These are phyloP conservation scores for Holtermannia corniformis DNA, from an alignment of 768 basidiomycete genomes.

Conservation along the genomic window DNA sequence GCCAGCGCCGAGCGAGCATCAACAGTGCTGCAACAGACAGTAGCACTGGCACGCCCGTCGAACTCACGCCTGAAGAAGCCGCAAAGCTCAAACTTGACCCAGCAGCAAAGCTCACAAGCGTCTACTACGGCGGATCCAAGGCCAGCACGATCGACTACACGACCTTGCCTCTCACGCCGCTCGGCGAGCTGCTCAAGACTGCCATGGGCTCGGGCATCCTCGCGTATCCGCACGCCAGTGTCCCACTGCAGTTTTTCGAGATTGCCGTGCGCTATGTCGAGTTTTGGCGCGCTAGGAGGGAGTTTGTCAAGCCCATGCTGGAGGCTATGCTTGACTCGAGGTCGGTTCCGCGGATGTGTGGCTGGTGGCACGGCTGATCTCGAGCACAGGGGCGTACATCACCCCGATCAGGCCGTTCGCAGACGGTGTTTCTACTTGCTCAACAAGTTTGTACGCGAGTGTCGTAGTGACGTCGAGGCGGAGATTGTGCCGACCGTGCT, in stretches of 20 bases:
- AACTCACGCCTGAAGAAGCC: conserved; percentile 16
- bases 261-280: conserved; percentile 83
- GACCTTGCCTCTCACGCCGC: conserved; percentile 68
- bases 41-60: conserved; percentile 7
- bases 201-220: conserved; percentile 76
- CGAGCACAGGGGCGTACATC: conserved; percentile 93
- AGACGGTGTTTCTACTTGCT: conserved; percentile 85
- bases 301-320: conserved; percentile 74
- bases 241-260: conserved; percentile 86
- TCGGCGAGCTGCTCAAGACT: conserved; percentile 79
- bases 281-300: conserved; percentile 89
- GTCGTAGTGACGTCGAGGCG: conserved; percentile 62
- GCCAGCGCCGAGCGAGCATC: conserved; percentile 22
- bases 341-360: too few relatives aligned
- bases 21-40: conserved; percentile 14
- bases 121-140: conserved; percentile 10
- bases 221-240: conserved; percentile 70
- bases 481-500: conserved; percentile 64
- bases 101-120: conserved; percentile 2
- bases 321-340: conserved; percentile 76
- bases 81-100: background rate
- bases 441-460: conserved; percentile 79
- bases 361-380: too few relatives aligned
- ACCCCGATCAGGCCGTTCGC: conserved; percentile 56
- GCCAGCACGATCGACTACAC: conserved; percentile 34